Conservation (phyloP, 2,329 filamentous ascomycete species). For the Sarocladium strictum region DNA sequence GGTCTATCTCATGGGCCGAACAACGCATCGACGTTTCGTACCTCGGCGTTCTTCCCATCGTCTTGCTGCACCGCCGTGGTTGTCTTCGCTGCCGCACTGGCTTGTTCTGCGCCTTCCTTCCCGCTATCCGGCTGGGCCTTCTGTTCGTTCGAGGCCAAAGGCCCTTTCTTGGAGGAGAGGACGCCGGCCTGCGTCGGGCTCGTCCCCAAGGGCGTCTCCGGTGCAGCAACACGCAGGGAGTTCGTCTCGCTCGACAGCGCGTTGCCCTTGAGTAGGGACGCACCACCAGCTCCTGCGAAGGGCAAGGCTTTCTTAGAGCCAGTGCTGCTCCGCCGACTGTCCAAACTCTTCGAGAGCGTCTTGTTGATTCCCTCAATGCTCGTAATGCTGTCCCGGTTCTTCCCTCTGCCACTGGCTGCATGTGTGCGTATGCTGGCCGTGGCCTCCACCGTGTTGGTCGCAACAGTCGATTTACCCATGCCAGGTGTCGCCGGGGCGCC, state of each 20-base stretch:
- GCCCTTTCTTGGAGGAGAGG: constrained; percentile 14
- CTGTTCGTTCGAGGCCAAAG: constrained; percentile 14
- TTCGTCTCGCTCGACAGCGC: constrained; percentile 54
- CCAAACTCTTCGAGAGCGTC: constrained; percentile 79
- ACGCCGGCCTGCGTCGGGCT: constrained; percentile 33
- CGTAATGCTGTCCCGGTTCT: constrained; percentile 38
- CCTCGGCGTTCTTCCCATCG: constrained; percentile 35
- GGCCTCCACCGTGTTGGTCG: constrained; percentile 79
- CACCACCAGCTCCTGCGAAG: constrained; percentile 38
- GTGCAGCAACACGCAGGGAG: constrained; percentile 44
- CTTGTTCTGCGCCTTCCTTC: not conserved
- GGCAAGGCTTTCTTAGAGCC: constrained; percentile 72
- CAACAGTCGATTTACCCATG: constrained; percentile 85
- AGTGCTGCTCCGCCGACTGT: constrained; percentile 84
- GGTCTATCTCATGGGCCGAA: constrained; percentile 34
- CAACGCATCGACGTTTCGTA: constrained; percentile 48
- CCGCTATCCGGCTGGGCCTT: constrained; percentile 2
- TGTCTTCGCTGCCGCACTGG: not conserved
- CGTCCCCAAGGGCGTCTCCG: constrained; percentile 33
- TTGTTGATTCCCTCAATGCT: constrained; percentile 69
- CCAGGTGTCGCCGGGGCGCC: constrained; percentile 89
- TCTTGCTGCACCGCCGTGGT: constrained; percentile 17
- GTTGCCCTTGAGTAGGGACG: constrained; percentile 40
- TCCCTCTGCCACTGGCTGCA: constrained; percentile 37
- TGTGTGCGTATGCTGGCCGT: constrained; percentile 63